Evolutionary conservation across 768 basidiomycete species (phyloP).

Genomic region (Suillus brevipes): DNA sequence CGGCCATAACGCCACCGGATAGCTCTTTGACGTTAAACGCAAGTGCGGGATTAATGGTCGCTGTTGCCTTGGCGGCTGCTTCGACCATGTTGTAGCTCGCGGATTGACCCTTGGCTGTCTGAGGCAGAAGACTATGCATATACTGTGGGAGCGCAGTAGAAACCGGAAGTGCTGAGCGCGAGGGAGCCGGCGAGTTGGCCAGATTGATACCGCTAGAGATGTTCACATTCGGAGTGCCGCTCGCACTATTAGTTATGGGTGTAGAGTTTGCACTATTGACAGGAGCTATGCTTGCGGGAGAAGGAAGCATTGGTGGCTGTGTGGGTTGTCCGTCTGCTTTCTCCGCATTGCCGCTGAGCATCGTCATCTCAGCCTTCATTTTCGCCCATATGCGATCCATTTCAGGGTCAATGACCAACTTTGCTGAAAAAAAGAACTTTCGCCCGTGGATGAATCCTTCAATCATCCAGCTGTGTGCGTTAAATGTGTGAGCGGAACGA

Average conservation of each 20-base stretch:
- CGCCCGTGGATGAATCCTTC: conserved; percentile 70
- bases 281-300: conserved; percentile 68
- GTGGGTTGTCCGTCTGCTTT: conserved; percentile 42
- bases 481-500: conserved; percentile 27
- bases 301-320: conserved; percentile 72
- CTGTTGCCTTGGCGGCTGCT: conserved; percentile 32
- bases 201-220: conserved; percentile 25
- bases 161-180: conserved; percentile 26
- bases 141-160: conserved; percentile 46
- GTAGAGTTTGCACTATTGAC: conserved; percentile 77
- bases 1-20: conserved; percentile 41
- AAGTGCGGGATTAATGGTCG: conserved; percentile 29
- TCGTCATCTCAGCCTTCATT: conserved; percentile 34
- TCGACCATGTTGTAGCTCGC: conserved; percentile 29
- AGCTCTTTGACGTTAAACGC: conserved; percentile 30
- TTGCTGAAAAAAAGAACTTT: conserved; percentile 44
- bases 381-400: conserved; percentile 35
- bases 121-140: conserved; percentile 29
- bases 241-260: conserved; percentile 57
- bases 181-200: conserved; percentile 20
- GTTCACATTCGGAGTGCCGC: conserved; percentile 51
- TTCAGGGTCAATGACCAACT: conserved; percentile 33
- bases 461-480: conserved; percentile 65
- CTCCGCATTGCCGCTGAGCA: conserved; percentile 35
- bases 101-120: conserved; percentile 30